A percentile compares a stretch with the other conserved stretches of the same genome.
Evolutionary conservation across 2,329 filamentous ascomycete species (phyloP).

Genomic region (Fusarium tjaetaba): DNA sequence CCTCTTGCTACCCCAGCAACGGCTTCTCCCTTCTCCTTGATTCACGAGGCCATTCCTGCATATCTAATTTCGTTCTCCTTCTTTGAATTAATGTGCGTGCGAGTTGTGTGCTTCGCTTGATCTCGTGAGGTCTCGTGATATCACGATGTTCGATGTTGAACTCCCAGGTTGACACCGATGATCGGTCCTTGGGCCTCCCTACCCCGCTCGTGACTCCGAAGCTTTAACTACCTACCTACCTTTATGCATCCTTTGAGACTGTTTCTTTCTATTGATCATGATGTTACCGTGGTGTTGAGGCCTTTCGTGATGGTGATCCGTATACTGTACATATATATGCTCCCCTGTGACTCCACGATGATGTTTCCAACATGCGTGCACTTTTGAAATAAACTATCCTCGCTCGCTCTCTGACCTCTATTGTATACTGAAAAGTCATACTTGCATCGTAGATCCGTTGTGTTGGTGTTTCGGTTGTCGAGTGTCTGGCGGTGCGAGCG

Average conservation of each 20-base stretch:
- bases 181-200: not conserved
- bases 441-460: rapidly evolving
- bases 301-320: not conserved
- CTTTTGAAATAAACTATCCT: not conserved
- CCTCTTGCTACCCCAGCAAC: conserved; percentile 10
- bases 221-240: not conserved
- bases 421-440: rapidly evolving
- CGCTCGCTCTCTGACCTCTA: rapidly evolving
- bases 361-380: not conserved
- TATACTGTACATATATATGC: not conserved
- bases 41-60: not conserved
- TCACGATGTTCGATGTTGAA: not conserved
- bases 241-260: rapidly evolving
- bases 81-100: conserved; percentile 21
- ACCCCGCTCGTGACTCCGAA: not conserved
- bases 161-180: not conserved
- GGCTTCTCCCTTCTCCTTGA: not conserved
- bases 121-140: not conserved
- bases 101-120: not conserved
- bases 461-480: not conserved
- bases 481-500: not conserved
- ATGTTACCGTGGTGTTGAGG: conserved; percentile 16
- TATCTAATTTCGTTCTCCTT: not conserved
- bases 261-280: not conserved
- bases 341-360: not conserved